Evolutionary conservation across 257 asterid genomes (phyloP).

Genomic region (Solanum commersonii): DNA sequence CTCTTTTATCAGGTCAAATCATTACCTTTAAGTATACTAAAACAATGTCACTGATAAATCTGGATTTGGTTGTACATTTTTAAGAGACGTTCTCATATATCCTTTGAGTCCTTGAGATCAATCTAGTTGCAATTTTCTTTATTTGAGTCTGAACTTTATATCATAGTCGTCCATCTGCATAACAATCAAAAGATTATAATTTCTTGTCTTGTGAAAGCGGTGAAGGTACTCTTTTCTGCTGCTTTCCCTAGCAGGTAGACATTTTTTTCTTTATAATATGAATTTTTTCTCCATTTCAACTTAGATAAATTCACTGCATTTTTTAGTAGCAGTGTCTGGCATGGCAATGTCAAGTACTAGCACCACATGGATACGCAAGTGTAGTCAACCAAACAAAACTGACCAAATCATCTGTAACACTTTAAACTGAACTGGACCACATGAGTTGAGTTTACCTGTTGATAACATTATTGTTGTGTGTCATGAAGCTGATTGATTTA

Average conservation of each 20-base stretch:
- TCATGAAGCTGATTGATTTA: background rate
- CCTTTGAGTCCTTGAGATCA: background rate
- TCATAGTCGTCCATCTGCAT: background rate
- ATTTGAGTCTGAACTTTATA: background rate
- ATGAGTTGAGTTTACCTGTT: background rate
- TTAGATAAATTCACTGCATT: background rate
- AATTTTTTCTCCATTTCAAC: background rate
- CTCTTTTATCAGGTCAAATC: conserved; percentile 69
- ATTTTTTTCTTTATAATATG: background rate
- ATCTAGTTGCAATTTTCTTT: background rate
- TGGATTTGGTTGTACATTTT: background rate
- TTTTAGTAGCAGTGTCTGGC: background rate
- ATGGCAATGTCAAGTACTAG: background rate
- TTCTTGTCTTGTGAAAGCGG: background rate
- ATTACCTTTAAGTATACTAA: background rate
- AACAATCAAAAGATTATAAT: background rate
- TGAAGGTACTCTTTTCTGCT: background rate
- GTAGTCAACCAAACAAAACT: background rate
- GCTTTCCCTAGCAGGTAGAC: background rate
- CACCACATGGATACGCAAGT: background rate
- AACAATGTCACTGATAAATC: background rate
- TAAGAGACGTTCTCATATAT: background rate
- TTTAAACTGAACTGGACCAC: background rate
- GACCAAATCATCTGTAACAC: background rate
- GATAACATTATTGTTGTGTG: background rate